Conservation (phyloP, 768 basidiomycete species). For the Tylopilus sp. region DNA sequence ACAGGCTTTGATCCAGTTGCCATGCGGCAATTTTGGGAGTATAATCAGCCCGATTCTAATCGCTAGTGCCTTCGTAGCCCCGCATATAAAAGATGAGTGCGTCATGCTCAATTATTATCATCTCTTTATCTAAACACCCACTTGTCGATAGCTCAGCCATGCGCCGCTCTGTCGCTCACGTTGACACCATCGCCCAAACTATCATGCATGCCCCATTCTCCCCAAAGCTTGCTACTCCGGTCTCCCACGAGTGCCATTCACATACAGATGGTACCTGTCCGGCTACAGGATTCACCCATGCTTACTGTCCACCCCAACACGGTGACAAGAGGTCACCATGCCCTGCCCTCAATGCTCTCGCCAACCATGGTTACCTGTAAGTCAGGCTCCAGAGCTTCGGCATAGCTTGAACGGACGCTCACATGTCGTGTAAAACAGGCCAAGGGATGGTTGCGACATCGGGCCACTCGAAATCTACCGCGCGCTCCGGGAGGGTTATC, state of each 20-base stretch:
- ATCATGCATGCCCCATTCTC: constrained; percentile 3
- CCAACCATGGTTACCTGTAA: constrained; percentile 74
- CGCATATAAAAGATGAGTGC: constrained; percentile 4
- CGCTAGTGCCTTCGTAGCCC: too few relatives aligned
- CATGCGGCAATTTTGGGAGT: not conserved
- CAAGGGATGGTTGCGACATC: constrained; percentile 50
- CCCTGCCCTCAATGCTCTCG: constrained; percentile 70
- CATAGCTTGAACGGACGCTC: not conserved
- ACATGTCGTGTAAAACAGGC: constrained; percentile 27
- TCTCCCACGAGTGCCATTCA: constrained; percentile 22
- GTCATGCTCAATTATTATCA: not conserved
- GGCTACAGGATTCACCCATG: constrained; percentile 35
- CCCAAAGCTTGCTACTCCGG: constrained; percentile 4
- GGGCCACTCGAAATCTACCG: constrained; percentile 35
- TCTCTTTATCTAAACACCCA: not conserved
- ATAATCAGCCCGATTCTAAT: not conserved
- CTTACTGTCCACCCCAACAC: constrained; percentile 41
- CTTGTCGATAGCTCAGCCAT: not conserved
- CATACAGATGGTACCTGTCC: constrained; percentile 34
- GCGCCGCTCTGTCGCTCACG: not conserved
- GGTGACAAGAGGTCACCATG: constrained; percentile 62
- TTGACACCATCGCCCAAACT: not conserved
- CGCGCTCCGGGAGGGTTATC: constrained; percentile 50
- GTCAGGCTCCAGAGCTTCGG: constrained; percentile 25
- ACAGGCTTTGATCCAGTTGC: not conserved